These are phyloP conservation scores for Colletotrichum siamense DNA, from an alignment of 2,329 filamentous ascomycete genomes.

Conservation along the genomic window DNA sequence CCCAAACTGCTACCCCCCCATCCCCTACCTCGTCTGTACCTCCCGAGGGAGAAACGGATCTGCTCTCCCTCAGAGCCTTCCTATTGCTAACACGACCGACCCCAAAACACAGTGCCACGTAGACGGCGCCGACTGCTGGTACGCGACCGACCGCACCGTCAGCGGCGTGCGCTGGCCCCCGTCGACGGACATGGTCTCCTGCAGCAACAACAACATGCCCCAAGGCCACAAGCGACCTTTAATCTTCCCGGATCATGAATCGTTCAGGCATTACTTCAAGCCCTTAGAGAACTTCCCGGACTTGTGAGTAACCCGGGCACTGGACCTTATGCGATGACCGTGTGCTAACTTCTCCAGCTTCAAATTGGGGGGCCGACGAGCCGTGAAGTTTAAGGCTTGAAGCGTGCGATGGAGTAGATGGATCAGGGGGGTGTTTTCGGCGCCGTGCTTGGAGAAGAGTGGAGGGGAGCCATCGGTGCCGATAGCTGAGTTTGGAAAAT, in stretches of 20 bases:
- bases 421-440: neutral
- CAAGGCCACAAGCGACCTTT: neutral
- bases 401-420: neutral
- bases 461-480: neutral
- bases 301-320: neutral
- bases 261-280: no score
- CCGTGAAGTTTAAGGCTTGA: neutral
- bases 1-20: no score
- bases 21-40: neutral
- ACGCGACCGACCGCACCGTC: neutral
- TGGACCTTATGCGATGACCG: neutral
- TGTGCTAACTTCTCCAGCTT: neutral
- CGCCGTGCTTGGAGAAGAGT: neutral
- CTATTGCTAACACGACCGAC: no score
- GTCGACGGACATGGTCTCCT: neutral
- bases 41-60: no score
- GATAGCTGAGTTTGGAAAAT: neutral
- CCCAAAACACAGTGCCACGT: neutral
- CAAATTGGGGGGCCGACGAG: no score
- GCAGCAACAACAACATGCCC: neutral
- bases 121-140: neutral
- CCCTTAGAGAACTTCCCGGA: no score
- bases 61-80: neutral
- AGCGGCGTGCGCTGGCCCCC: neutral
- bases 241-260: neutral